Conservation (phyloP, 768 basidiomycete genomes). For the Suillus brevipes region DNA sequence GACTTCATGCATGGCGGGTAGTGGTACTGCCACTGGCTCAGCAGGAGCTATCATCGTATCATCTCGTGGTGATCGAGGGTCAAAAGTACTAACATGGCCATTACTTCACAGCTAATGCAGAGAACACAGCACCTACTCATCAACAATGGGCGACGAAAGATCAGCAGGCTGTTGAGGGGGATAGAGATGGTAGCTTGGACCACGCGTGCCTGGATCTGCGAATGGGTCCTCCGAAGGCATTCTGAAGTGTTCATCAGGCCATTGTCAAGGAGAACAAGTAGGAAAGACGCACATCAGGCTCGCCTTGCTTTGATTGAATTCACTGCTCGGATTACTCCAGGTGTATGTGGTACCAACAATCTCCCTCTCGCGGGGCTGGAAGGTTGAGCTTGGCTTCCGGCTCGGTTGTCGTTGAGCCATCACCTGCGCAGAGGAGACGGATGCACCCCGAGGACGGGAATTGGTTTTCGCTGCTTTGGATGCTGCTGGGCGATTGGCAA, state of each 20-base stretch:
- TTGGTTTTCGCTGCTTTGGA: conserved; percentile 24
- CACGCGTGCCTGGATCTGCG: conserved; percentile 22
- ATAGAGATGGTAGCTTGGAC: conserved; percentile 5
- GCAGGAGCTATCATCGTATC: conserved; percentile 25
- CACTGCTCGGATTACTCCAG: conserved; percentile 28
- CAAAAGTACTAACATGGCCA: conserved; percentile 14
- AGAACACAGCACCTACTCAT: conserved; percentile 24
- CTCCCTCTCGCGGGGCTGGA: conserved; percentile 29
- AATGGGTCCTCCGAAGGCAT: conserved; percentile 29
- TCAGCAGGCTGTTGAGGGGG: conserved; percentile 5
- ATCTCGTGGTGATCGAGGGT: conserved; percentile 36
- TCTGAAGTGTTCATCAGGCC: background rate
- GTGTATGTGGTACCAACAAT: conserved; percentile 34
- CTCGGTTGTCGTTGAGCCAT: conserved; percentile 17
- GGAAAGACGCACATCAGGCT: conserved; percentile 21
- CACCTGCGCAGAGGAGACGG: conserved; percentile 27
- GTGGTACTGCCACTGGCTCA: conserved; percentile 28
- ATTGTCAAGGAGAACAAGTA: background rate
- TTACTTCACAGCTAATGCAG: background rate
- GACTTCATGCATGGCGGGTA: conserved; percentile 37
- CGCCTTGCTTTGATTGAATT: conserved; percentile 18
- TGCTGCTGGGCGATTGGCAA: conserved; percentile 6
- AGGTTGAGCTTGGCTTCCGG: conserved; percentile 26
- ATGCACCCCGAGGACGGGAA: conserved; percentile 25
- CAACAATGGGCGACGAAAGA: conserved; percentile 12